Conservation (phyloP, 2,329 filamentous ascomycete genomes). For the Pseudogymnoascus sp. region DNA sequence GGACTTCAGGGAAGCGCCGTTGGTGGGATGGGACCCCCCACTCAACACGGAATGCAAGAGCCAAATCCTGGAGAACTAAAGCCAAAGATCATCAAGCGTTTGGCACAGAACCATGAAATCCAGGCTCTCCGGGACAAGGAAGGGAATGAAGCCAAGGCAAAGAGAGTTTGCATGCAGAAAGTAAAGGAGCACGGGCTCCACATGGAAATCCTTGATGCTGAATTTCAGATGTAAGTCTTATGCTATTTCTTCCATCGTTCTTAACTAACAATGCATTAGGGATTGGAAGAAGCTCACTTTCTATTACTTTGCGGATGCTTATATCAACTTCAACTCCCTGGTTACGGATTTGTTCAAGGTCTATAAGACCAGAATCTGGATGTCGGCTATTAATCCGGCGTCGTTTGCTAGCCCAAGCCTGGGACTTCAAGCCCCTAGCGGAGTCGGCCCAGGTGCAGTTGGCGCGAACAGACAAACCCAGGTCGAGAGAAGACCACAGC, state of each 20-base stretch:
- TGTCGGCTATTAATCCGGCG: constrained; percentile 97
- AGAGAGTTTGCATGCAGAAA: constrained; percentile 93
- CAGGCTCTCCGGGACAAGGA: constrained; percentile 88
- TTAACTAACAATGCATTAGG: constrained; percentile 41
- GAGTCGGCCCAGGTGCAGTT: constrained; percentile 59
- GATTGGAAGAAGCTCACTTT: constrained; percentile 99
- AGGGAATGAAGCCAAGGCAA: constrained; percentile 94
- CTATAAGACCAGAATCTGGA: constrained; percentile 99
- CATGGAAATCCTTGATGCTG: constrained; percentile 98
- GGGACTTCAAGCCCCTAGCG: constrained; percentile 61
- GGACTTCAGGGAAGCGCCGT: constrained; percentile 62
- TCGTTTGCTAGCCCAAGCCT: constrained; percentile 78
- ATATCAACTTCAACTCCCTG: constrained; percentile 98
- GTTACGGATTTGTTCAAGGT: constrained; percentile 98
- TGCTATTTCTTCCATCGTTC: constrained; percentile 1
- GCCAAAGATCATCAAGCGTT: constrained; percentile 92
- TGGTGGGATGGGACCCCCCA: constrained; percentile 69
- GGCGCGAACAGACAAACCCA: constrained; percentile 40
- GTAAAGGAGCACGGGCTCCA: constrained; percentile 89
- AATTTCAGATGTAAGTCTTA: constrained; percentile 85
- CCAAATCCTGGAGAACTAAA: constrained; percentile 69
- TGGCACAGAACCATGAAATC: constrained; percentile 87
- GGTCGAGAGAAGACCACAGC: constrained; percentile 33
- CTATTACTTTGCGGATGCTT: constrained; percentile 96
- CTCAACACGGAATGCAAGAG: constrained; percentile 65